Conservation (phyloP, 257 asterid species). For the Lavandula angustifolia region DNA sequence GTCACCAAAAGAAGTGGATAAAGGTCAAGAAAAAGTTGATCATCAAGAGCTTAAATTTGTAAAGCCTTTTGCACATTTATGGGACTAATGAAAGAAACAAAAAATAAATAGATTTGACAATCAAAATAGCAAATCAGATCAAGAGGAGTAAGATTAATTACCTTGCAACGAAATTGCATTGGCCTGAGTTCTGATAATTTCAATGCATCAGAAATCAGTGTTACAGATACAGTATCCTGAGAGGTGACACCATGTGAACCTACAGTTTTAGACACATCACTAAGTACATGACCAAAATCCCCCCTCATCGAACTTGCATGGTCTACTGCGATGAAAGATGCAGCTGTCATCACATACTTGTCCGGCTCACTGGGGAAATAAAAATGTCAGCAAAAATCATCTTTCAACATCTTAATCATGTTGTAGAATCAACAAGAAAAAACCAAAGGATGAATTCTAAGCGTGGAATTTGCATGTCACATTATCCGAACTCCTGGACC, state of each 20-base stretch:
- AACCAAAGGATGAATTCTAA: conserved; percentile 4
- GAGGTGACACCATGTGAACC: conserved; percentile 35
- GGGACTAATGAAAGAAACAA: conserved; percentile 14
- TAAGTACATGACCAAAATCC: conserved; percentile 33
- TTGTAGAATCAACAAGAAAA: not conserved
- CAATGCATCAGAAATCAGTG: conserved; percentile 56
- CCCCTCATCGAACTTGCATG: conserved; percentile 40
- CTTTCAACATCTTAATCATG: conserved; percentile 14
- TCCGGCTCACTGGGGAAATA: conserved; percentile 52
- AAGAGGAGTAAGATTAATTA: conserved; percentile 33
- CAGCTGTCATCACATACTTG: conserved; percentile 61
- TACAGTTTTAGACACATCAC: conserved; percentile 31
- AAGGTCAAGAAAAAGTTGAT: conserved; percentile 8
- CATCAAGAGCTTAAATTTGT: not conserved
- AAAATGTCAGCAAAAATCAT: conserved; percentile 25
- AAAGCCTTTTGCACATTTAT: not conserved
- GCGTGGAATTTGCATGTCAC: conserved; percentile 6
- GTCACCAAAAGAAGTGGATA: conserved; percentile 26
- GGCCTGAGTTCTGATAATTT: conserved; percentile 44
- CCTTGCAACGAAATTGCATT: conserved; percentile 74
- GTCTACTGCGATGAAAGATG: conserved; percentile 68
- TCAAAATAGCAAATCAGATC: not conserved
- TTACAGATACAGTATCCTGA: conserved; percentile 37
- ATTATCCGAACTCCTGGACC: not conserved
- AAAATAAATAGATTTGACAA: conserved; percentile 2